Percentiles rank a stretch among this genome's conserved stretches.
Evolutionary conservation across 805 yeast species (phyloP).

Genomic region (Ogataea paraovalis): DNA sequence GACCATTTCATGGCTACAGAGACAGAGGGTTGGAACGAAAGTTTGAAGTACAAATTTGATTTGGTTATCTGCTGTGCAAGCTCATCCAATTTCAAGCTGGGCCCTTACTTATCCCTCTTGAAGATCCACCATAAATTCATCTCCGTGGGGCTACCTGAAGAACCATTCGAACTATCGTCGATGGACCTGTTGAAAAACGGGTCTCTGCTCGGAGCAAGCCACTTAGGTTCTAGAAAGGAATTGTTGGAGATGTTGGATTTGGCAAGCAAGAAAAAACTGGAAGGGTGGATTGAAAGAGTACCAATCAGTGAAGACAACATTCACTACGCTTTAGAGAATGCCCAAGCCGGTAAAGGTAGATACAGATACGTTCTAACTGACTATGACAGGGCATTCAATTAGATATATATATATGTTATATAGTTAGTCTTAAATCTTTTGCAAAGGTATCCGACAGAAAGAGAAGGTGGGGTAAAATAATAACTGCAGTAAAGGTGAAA

Average conservation of each 20-base stretch:
- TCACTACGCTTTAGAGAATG: constrained; percentile 42
- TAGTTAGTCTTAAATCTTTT: background rate
- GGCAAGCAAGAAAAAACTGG: constrained; percentile 42
- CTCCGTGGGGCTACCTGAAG: constrained; percentile 31
- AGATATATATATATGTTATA: background rate
- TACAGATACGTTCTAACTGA: constrained; percentile 52
- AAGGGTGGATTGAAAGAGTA: constrained; percentile 50
- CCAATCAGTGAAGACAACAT: constrained; percentile 43
- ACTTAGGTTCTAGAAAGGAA: constrained; percentile 44
- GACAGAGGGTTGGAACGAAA: constrained; percentile 39
- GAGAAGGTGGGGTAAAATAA: background rate
- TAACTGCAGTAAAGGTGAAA: background rate
- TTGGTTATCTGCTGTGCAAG: constrained; percentile 42
- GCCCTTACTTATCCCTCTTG: background rate
- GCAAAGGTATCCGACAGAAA: too few relatives aligned
- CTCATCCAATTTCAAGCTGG: constrained; percentile 31
- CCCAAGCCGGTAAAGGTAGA: constrained; percentile 46
- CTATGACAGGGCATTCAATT: constrained; percentile 28
- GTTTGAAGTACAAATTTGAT: constrained; percentile 37
- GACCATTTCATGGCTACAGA: constrained; percentile 51
- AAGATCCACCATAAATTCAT: constrained; percentile 29
- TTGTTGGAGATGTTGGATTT: constrained; percentile 44
- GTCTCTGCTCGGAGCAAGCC: constrained; percentile 40
- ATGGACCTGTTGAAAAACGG: constrained; percentile 14
- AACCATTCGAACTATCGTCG: constrained; percentile 14